These are phyloP conservation scores for Rhodotorula sp. DNA, from an alignment of 1,284 basidiomycete species.

Conservation along the genomic window DNA sequence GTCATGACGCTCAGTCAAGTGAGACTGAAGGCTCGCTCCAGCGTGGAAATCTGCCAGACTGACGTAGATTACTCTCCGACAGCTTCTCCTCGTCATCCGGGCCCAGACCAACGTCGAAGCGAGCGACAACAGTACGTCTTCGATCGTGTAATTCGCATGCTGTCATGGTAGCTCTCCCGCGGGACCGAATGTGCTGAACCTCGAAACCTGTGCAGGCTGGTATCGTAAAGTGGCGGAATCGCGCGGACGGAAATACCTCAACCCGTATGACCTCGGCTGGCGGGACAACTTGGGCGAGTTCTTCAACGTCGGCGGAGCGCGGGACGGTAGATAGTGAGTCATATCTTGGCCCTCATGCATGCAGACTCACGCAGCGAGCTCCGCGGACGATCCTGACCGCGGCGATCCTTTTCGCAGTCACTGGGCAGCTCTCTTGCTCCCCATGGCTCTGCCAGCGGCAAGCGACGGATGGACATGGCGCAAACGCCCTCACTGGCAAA, in stretches of 20 bases:
- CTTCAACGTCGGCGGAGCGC: constrained; percentile 70
- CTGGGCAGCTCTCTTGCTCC: constrained; percentile 72
- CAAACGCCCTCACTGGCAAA: constrained; percentile 60
- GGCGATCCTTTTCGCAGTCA: constrained; percentile 10
- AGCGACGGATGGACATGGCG: constrained; percentile 84
- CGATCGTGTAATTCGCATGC: background rate
- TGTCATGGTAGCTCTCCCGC: too few relatives aligned
- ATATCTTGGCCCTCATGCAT: too few relatives aligned
- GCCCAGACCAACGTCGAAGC: constrained; percentile 90
- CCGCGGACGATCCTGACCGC: background rate
- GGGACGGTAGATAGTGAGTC: constrained; percentile 70
- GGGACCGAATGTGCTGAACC: background rate
- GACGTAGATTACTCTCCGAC: constrained; percentile 45
- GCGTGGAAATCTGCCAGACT: background rate
- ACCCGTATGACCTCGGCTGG: constrained; percentile 83
- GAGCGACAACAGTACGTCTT: constrained; percentile 66
- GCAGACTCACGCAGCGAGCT: background rate
- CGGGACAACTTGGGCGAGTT: constrained; percentile 76
- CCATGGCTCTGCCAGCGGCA: constrained; percentile 74
- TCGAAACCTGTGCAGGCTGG: constrained; percentile 50
- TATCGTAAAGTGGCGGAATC: constrained; percentile 69
- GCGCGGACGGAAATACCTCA: constrained; percentile 66
- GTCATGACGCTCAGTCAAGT: constrained; percentile 61
- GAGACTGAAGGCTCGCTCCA: background rate
- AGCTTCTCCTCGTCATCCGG: constrained; percentile 69